These are phyloP conservation scores for Arthrobotrys megalospora DNA, from an alignment of 2,329 filamentous ascomycete genomes.

Conservation along the genomic window DNA sequence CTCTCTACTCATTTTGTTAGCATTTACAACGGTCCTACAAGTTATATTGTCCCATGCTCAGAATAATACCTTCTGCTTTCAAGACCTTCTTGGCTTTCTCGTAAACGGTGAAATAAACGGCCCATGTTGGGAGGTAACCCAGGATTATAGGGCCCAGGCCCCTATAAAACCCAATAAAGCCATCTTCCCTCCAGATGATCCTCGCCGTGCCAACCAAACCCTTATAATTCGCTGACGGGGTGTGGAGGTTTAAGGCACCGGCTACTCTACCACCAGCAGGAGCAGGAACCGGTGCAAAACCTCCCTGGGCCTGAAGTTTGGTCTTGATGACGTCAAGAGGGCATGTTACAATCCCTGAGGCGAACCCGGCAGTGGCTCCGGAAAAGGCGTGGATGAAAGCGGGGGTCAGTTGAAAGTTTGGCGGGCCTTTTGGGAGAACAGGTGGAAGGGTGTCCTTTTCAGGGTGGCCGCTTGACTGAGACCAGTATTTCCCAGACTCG, in stretches of 20 bases:
- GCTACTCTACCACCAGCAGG: conserved; percentile 61
- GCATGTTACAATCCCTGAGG: conserved; percentile 93
- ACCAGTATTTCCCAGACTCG: conserved; percentile 50
- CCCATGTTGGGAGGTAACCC: conserved; percentile 97
- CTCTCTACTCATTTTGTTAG: conserved; percentile 47
- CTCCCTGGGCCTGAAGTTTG: conserved; percentile 94
- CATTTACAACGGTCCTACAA: background rate
- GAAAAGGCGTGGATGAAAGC: conserved; percentile 82
- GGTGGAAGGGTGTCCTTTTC: conserved; percentile 27
- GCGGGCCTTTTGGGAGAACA: conserved; percentile 32
- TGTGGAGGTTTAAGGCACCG: conserved; percentile 52
- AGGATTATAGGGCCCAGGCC: conserved; percentile 94
- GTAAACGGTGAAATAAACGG: conserved; percentile 97
- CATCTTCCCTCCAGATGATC: conserved; percentile 89
- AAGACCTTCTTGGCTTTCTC: conserved; percentile 86
- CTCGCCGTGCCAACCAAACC: conserved; percentile 88
- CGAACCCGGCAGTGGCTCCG: conserved; percentile 90
- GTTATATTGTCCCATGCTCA: background rate
- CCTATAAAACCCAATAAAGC: conserved; percentile 89
- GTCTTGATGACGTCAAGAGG: conserved; percentile 99
- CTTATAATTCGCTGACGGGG: conserved; percentile 78
- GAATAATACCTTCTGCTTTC: conserved; percentile 47
- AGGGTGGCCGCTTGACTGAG: conserved; percentile 7
- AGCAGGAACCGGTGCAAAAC: conserved; percentile 71
- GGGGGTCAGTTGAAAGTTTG: conserved; percentile 69